Evolutionary conservation across 2,329 filamentous ascomycete species (phyloP), one percentile per base, ranked within the genome.

Genomic region (Phoma sp.): DNA sequence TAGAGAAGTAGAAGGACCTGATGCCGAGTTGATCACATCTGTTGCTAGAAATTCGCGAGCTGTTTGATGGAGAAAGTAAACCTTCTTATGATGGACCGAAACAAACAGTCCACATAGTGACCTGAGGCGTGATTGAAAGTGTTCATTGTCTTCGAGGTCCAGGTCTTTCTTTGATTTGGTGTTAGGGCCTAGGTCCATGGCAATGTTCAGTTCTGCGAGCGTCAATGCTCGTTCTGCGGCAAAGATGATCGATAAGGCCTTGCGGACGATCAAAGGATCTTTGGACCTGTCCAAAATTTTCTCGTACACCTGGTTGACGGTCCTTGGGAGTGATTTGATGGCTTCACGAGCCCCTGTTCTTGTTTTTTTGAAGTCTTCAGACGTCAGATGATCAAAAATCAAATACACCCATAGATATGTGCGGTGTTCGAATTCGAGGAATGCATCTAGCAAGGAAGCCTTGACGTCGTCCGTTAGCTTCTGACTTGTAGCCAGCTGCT

Each of bases 371-470:
- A 60, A 57, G 14, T 18, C 18, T 30, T 47, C 35, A 23, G 33
- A 23, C 25, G 49, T 39, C 27, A 62, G 46, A 24, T 53, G 50
- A 39, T 63, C 52, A 25, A 59, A 59, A 29, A 63, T 52, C 35
- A 63, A 52, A 52, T 61, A 59, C 36, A 57, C 51, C 60, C 58
- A 63, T n/a, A 63, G 52, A 47, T 63, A 61, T 30, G 60, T 63
- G 29, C 60, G 60, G 49, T 63, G 58, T 30, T 56, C 47, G 35
- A 54, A 47, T 18, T 50, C 49, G 4, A 61, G 56, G 39, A 62
- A 46, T 37, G 41, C 43, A 18, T 53, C 30, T 57, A 33, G 35
- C 38, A 65, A 38, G 40, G 47, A 36, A 35, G 25, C 33, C 37
- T 61, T 58, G 22, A 59, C 41, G 38, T 57, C 30, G 27, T 54